A percentile compares a stretch with the other conserved stretches of the same genome.
phyloP scores from a whole-genome alignment of 306 rosid genomes.

The Dalbergia cultrata region DNA sequence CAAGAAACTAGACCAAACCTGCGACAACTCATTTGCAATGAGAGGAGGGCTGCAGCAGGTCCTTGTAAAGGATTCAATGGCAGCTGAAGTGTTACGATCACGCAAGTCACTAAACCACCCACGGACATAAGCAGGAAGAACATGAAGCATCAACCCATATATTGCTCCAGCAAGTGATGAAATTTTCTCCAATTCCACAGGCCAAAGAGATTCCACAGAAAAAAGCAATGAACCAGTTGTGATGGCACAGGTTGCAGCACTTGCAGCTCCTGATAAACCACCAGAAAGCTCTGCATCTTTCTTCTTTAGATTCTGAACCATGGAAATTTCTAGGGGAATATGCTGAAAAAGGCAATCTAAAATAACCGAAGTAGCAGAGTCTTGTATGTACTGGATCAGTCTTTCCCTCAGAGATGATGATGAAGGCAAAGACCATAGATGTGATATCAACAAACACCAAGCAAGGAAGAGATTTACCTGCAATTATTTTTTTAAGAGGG shows the following conservation, averaged over 20 bases:
- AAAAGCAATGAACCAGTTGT: conserved; percentile 72
- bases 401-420: conserved; percentile 86
- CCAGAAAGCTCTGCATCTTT: conserved; percentile 70
- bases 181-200: conserved; percentile 71
- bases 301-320: conserved; percentile 70
- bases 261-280: conserved; percentile 70
- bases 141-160: conserved; percentile 84
- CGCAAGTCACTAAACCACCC: conserved; percentile 88
- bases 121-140: conserved; percentile 97
- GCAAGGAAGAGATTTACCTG: conserved; percentile 87
- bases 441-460: conserved; percentile 91
- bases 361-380: conserved; percentile 71
- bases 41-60: conserved; percentile 93
- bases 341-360: conserved; percentile 95
- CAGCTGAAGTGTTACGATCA: conserved; percentile 74
- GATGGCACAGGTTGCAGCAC: conserved; percentile 77
- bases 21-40: conserved; percentile 82
- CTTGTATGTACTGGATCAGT: conserved; percentile 86
- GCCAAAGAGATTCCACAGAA: conserved; percentile 84
- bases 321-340: conserved; percentile 71
- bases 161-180: conserved; percentile 83
- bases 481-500: conserved; percentile 23
- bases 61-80: conserved; percentile 86
- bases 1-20: conserved; percentile 64
- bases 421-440: conserved; percentile 78